Conservation (phyloP, 2,329 filamentous ascomycete genomes). For the Mollisiaceae sp. region DNA sequence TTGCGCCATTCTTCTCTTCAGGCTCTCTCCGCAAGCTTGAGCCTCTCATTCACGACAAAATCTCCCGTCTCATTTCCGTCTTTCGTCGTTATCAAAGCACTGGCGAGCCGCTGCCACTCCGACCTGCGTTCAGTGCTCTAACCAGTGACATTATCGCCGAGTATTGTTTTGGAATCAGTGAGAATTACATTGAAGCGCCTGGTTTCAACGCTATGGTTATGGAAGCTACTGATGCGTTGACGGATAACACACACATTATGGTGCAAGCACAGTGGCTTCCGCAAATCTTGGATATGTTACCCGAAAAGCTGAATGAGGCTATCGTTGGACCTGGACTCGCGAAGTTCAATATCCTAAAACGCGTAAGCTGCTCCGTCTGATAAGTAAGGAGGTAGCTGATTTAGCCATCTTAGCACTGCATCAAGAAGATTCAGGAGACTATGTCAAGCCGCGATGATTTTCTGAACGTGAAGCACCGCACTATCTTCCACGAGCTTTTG, state of each 20-base stretch:
- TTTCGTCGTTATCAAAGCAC: slow-evolving; percentile 22
- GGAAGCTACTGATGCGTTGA: slow-evolving; percentile 22
- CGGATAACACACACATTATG: slow-evolving; percentile 20
- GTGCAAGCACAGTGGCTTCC: slow-evolving; percentile 22
- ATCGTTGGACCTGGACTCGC: slow-evolving; percentile 23
- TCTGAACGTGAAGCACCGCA: slow-evolving; percentile 22
- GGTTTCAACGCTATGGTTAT: slow-evolving; percentile 24
- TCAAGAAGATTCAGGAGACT: slow-evolving; percentile 23
- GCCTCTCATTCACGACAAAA: slow-evolving; percentile 24
- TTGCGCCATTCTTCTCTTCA: slow-evolving; percentile 32
- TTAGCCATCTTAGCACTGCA: slow-evolving; percentile 2
- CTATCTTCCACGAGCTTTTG: slow-evolving; percentile 37
- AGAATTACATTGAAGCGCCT: slow-evolving; percentile 25
- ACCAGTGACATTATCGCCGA: slow-evolving; percentile 37
- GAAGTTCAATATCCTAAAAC: slow-evolving; percentile 16
- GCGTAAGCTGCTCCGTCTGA: neutral
- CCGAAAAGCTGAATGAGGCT: slow-evolving; percentile 12
- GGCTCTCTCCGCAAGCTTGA: slow-evolving; percentile 25
- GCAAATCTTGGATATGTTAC: slow-evolving; percentile 13
- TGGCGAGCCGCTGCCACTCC: slow-evolving; percentile 18
- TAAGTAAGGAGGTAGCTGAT: neutral
- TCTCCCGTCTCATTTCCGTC: slow-evolving; percentile 20
- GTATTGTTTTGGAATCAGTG: slow-evolving; percentile 35
- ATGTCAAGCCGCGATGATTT: slow-evolving; percentile 17
- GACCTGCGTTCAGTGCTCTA: slow-evolving; percentile 23